Conservation (phyloP, 1,284 basidiomycete genomes). For the Neonothopanus nambi region DNA sequence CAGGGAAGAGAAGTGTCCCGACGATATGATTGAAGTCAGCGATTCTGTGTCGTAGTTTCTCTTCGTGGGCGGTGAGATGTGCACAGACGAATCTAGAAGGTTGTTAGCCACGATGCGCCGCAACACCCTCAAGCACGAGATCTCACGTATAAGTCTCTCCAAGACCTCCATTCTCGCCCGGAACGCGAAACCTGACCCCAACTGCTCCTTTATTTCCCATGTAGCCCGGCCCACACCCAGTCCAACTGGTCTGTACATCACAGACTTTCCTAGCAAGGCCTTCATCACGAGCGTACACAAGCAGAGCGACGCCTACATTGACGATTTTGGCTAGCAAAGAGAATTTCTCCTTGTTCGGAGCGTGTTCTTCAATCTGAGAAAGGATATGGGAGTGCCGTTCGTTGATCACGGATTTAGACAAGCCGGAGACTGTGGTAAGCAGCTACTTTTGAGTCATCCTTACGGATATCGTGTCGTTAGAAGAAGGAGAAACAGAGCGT, state of each 20-base stretch:
- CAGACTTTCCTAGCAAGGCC: constrained; percentile 58
- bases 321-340: constrained; percentile 72
- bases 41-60: constrained; percentile 72
- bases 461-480: background rate
- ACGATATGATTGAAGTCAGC: constrained; percentile 85
- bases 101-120: constrained; percentile 9
- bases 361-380: constrained; percentile 67
- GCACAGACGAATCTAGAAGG: constrained; percentile 83
- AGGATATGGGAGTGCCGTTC: constrained; percentile 64
- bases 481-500: constrained; percentile 32
- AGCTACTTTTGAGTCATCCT: constrained; percentile 9
- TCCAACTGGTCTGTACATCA: constrained; percentile 77
- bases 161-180: constrained; percentile 48
- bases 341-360: constrained; percentile 68
- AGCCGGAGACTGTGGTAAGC: constrained; percentile 52
- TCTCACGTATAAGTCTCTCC: constrained; percentile 85
- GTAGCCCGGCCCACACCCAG: constrained; percentile 69
- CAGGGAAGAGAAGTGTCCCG: constrained; percentile 76
- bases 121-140: constrained; percentile 6
- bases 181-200: constrained; percentile 80
- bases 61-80: constrained; percentile 86
- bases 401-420: constrained; percentile 62
- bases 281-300: constrained; percentile 80
- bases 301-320: constrained; percentile 77
- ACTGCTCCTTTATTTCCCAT: constrained; percentile 98